Base-by-base conservation (phyloP, 768 basidiomycete species). In the Leccinellum luteum region DNA sequence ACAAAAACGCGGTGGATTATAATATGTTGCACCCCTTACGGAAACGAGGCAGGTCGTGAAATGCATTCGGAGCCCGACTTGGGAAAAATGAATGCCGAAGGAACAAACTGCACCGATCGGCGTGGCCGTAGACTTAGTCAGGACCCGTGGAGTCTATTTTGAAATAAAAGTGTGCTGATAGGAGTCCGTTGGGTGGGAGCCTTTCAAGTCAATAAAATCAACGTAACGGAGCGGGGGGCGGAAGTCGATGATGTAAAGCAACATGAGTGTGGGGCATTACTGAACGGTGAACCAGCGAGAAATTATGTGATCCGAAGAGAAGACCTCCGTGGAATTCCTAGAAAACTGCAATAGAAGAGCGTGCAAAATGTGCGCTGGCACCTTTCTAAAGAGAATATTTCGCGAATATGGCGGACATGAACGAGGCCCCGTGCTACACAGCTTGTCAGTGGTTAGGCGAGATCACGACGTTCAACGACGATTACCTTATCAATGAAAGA, bases 351-450 rank as follows among this genome's bases (percentile, higher is more conserved):
- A 69, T 64, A 62, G 66, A 70, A 66, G 51, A 48, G 57, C 56
- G 21, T 52, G 61, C 56, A 61, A 49, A 60, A 45, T 51, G 58
- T 58, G 56, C 3, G 52, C 32, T 47, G 19, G 43, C 27, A 60
- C 48, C 19, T 54, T 70, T 67, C 67, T 43, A 60, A 60, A 61
- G 51, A 63, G 61, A 69, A 66, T 34, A 7, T 43, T 45, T 66
- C 60, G 58, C 52, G 52, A 60, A 63, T 55, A 62, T 31, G 59
- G 59, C 69, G 69, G 69, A 70, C 64, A 70, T 70, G 69, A 70
- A 64, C 51, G 59, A 60, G 48, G 54, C 63, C 57, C 28, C 53
- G 51, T 57, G 23, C 21, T 47, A 54, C 63, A 70, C 59, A 52
- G 64, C 55, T 58, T 56, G 53, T 48, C 19, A 28, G 60, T 19